phyloP scores from a whole-genome alignment of 228 moss, liverwort and hornwort species.

The Sphagnum magellanicum region DNA sequence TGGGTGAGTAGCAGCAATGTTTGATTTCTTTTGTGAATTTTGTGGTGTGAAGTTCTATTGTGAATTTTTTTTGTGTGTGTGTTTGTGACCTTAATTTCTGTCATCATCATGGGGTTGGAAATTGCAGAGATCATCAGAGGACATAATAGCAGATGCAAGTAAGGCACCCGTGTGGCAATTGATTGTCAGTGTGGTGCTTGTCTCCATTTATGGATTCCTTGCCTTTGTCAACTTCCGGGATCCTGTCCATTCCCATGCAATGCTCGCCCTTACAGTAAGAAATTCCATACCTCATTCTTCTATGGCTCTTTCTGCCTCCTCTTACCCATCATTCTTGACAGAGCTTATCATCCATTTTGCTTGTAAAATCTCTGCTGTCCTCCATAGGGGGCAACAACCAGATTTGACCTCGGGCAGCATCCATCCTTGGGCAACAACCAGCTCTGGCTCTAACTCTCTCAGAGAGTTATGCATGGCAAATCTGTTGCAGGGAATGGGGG shows the following conservation, averaged over 20 bases:
- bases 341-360: too few species aligned
- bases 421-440: not conserved
- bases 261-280: slow-evolving; percentile 65
- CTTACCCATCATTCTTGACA: too few species aligned
- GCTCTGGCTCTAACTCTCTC: not conserved
- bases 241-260: slow-evolving; percentile 83
- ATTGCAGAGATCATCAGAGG: slow-evolving; percentile 74
- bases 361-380: too few species aligned
- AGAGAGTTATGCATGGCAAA: too few species aligned
- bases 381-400: too few species aligned
- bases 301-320: not conserved
- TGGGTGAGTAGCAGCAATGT: slow-evolving; percentile 45
- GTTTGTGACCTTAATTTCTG: too few species aligned
- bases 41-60: too few species aligned
- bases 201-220: slow-evolving; percentile 54
- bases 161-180: slow-evolving; percentile 84
- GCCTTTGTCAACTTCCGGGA: slow-evolving; percentile 71
- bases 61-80: too few species aligned
- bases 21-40: too few species aligned
- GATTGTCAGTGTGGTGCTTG: slow-evolving; percentile 59
- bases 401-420: too few species aligned
- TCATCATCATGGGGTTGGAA: not conserved
- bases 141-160: slow-evolving; percentile 78
- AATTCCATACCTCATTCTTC: not conserved
- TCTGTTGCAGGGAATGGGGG: slow-evolving; percentile 70